phyloP scores from a whole-genome alignment of 768 basidiomycete genomes.

The Nidularia pulvinata region DNA sequence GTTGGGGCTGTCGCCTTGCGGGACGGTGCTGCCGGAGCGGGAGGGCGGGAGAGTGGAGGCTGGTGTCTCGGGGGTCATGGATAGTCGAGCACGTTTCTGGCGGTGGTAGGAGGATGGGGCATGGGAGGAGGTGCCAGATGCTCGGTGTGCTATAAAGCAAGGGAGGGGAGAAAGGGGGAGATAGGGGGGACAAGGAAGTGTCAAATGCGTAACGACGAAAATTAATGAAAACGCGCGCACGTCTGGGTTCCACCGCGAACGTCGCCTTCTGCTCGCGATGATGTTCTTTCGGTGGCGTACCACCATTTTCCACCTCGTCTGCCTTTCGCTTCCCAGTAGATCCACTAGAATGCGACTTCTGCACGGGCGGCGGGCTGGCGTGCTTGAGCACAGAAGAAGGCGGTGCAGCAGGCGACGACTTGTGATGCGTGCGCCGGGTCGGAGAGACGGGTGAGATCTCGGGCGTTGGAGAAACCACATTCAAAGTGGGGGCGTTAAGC shows the following conservation, averaged over 20 bases:
- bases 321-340: conserved; percentile 72
- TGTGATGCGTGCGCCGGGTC: conserved; percentile 19
- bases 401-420: conserved; percentile 23
- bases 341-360: conserved; percentile 29
- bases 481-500: conserved; percentile 33
- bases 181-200: too few species aligned
- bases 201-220: too few species aligned
- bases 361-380: conserved; percentile 24
- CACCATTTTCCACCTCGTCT: conserved; percentile 60
- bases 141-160: conserved; percentile 10
- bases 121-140: conserved; percentile 39
- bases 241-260: conserved; percentile 63
- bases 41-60: conserved; percentile 37
- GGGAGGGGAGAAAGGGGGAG: too few species aligned
- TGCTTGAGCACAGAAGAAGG: conserved; percentile 21
- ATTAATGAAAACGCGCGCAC: conserved; percentile 31
- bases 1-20: conserved; percentile 24
- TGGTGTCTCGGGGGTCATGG: conserved; percentile 35
- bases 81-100: conserved; percentile 64
- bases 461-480: conserved; percentile 39
- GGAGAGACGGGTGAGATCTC: conserved; percentile 33
- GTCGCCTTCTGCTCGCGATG: conserved; percentile 48
- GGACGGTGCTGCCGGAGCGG: conserved; percentile 14
- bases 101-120: conserved; percentile 75
- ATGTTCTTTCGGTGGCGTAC: conserved; percentile 63